Conservation (phyloP, 2,329 filamentous ascomycete species). For the Magnaporthiopsis rhizophila region DNA sequence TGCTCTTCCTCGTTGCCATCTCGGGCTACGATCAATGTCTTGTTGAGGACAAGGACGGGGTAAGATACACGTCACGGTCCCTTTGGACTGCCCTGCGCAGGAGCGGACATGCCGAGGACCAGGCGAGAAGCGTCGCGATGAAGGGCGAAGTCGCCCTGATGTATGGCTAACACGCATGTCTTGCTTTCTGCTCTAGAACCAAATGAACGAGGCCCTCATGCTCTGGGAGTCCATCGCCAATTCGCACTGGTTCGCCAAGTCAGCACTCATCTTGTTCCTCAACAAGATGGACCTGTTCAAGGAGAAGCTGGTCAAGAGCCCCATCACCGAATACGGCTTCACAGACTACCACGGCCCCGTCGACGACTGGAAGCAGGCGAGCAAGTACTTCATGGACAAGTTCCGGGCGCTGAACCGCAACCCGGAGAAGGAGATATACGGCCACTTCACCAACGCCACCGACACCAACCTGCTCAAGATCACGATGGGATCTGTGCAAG, state of each 20-base stretch:
- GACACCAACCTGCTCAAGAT: constrained; percentile 73
- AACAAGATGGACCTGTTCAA: constrained; percentile 86
- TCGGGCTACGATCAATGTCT: constrained; percentile 95
- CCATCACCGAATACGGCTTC: constrained; percentile 66
- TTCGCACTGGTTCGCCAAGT: constrained; percentile 78
- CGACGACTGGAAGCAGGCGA: constrained; percentile 64
- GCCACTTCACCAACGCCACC: constrained; percentile 54
- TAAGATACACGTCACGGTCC: constrained; percentile 36
- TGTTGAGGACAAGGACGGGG: constrained; percentile 92
- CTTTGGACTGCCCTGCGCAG: background rate
- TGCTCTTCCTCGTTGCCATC: constrained; percentile 90
- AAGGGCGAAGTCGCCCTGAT: background rate
- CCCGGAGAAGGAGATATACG: constrained; percentile 55
- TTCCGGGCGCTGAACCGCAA: constrained; percentile 69
- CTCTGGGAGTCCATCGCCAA: constrained; percentile 81
- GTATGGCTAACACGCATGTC: background rate
- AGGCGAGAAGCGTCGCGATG: background rate
- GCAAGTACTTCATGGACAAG: constrained; percentile 75
- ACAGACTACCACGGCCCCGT: constrained; percentile 69
- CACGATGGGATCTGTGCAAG: constrained; percentile 78
- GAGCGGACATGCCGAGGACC: too few relatives aligned
- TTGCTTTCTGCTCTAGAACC: constrained; percentile 49
- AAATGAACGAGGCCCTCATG: constrained; percentile 88
- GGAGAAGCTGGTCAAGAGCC: constrained; percentile 62
- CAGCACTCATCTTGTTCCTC: constrained; percentile 74